Base-by-base conservation (phyloP, 768 basidiomycete species). In the Pleurotus giganteus region DNA sequence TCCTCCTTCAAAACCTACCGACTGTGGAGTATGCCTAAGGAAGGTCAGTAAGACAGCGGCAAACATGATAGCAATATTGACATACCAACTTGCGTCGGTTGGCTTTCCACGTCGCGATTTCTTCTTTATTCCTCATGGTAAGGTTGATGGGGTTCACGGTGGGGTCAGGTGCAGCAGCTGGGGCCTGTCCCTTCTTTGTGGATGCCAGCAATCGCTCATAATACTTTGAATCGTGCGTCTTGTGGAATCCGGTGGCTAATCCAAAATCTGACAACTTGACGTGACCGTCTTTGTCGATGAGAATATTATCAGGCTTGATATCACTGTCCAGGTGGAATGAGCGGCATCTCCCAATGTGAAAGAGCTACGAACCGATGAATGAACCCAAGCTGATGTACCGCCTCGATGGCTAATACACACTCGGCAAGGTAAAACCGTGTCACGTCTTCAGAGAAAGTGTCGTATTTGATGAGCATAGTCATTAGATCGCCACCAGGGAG, bases 381-480 rank as follows among this genome's bases (percentile, higher is more conserved):
- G 70, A 98, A 98, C 0, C 96, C 97, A 26, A 98, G 83, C 61
- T 91, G 86, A 71, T 99, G 96, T 2, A 99, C 95, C 2, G 96
- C 93, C 67, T 98, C 96, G 58, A 99, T 98, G 6, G 97, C 97
- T 15, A 98, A 79, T 47, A 96, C 89, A 71, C 94, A 98, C 73
- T 99, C 89, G n/a, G 97, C 97, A 65, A 99, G 93, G 71, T 99
- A 98, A 71, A 98, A 98, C 50, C 96, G 83, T 54, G 94, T 94
- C 12, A 98, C 96, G 63, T 98, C 97, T 72, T 98, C 96, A 0
- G 91, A 91, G 72, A 98, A 98, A 0, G 95, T 97, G 68, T 98
- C 97, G 72, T 98, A 98, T 72, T 98, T 98, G 79, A 98, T 98
- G 55, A 98, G 79, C 96, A 98, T 98, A 3, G 95, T 97, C 97